These are phyloP conservation scores for Hypocreales sp. DNA, from an alignment of 2,329 filamentous ascomycete species.

Conservation along the genomic window DNA sequence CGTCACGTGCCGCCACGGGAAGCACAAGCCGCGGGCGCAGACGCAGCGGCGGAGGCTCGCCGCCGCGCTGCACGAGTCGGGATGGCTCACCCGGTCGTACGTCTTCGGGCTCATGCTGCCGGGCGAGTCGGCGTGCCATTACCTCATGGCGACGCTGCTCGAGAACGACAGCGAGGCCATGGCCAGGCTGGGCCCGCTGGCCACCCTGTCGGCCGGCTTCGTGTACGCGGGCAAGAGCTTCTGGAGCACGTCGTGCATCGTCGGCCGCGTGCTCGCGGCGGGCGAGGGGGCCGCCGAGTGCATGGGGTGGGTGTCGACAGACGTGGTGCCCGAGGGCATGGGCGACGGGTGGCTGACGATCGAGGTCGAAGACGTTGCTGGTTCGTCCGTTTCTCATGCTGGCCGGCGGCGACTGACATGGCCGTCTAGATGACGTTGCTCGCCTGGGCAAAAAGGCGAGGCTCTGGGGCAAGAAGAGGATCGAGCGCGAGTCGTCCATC, in stretches of 20 bases:
- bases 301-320: constrained; percentile 53
- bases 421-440: constrained; percentile 28
- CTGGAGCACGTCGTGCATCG: constrained; percentile 52
- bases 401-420: too few species aligned
- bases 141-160: constrained; percentile 49
- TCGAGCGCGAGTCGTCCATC: constrained; percentile 46
- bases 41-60: constrained; percentile 37
- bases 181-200: constrained; percentile 39
- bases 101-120: constrained; percentile 50
- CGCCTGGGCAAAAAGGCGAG: constrained; percentile 39
- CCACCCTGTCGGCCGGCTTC: constrained; percentile 49
- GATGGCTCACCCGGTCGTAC: constrained; percentile 55
- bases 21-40: constrained; percentile 15
- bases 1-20: constrained; percentile 14
- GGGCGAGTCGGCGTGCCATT: constrained; percentile 45
- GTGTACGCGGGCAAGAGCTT: constrained; percentile 49
- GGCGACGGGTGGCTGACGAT: constrained; percentile 44
- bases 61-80: constrained; percentile 40
- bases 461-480: constrained; percentile 41
- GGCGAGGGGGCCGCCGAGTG: constrained; percentile 46
- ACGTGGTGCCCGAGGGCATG: constrained; percentile 35
- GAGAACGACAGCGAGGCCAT: constrained; percentile 49
- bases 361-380: constrained; percentile 34
- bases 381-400: constrained; percentile 7
- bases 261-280: constrained; percentile 49